Base-by-base conservation (phyloP, 2,329 filamentous ascomycete genomes). In the Sporothrix dimorphospora region DNA sequence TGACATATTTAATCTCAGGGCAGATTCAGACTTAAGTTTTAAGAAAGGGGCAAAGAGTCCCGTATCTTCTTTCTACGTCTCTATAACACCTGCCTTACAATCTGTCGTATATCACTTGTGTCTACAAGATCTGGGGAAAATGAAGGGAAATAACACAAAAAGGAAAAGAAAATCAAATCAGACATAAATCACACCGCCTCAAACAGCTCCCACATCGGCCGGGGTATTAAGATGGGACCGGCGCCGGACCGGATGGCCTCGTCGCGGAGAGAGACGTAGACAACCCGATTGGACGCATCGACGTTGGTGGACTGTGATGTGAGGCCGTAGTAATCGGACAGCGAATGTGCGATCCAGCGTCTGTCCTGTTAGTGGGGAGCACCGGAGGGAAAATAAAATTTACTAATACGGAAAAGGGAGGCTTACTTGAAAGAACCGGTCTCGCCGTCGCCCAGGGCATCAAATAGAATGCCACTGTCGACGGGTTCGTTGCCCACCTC, bases 341-440 rank as follows among this genome's bases (percentile, higher is more conserved):
- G 94, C 72, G 93, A 92, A 81, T 98, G 94, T 1, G 97, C 93
- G 70, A 98, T 88, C 92, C 94, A 98, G 75, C 95, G 92, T 76
- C 92, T 95, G 30, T 19, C 16, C 34, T n/a, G 21, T 9, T n/a
- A 61, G 57, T 4, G 40, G 40, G 21, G 19, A 8, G 6, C 8
- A 19, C 16, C 16, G 19, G 42, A n/a, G 45, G 19, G n/a, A n/a
- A n/a, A n/a, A n/a, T n/a, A n/a, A n/a, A n/a, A n/a, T n/a, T n/a
- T n/a, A n/a, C n/a, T n/a, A n/a, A n/a, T n/a, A n/a, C n/a, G n/a
- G n/a, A n/a, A n/a, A n/a, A n/a, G n/a, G n/a, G n/a, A n/a, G n/a
- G n/a, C n/a, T n/a, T n/a, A 95, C 91, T 93, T 94, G 83, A 97
- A 98, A 4, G 91, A 88, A 67, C 92, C 92, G 8, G 89, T 88